Evolutionary conservation across 306 rosid species (phyloP).

Genomic region (Potentilla sterilis): DNA sequence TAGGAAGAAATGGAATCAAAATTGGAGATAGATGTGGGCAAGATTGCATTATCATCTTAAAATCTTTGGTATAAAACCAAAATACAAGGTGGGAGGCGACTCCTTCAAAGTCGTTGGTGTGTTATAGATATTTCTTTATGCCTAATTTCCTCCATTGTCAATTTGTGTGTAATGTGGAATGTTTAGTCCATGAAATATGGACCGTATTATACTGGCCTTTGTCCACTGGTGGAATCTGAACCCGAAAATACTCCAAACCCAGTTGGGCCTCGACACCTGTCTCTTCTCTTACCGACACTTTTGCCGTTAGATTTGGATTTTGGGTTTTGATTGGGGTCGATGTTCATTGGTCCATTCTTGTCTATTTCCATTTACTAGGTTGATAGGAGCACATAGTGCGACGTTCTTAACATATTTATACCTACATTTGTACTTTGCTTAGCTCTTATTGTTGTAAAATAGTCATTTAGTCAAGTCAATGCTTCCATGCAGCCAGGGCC

Average conservation of each 20-base stretch:
- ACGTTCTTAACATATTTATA: too few relatives aligned
- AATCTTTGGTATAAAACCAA: background rate
- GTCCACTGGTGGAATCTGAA: too few relatives aligned
- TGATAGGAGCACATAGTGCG: too few relatives aligned
- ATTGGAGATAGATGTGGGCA: background rate
- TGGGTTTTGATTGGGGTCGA: background rate
- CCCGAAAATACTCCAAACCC: background rate
- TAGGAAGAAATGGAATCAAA: background rate
- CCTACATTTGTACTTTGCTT: too few relatives aligned
- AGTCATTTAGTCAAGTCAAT: too few relatives aligned
- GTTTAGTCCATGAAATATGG: background rate
- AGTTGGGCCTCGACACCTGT: background rate
- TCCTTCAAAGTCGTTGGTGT: constrained; percentile 14
- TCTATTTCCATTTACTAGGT: background rate
- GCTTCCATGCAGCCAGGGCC: too few relatives aligned
- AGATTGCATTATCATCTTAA: background rate
- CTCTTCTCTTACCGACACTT: background rate
- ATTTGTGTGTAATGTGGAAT: background rate
- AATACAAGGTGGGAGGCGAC: constrained; percentile 18
- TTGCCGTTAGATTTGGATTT: background rate
- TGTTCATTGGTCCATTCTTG: background rate
- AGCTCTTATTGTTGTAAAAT: too few relatives aligned
- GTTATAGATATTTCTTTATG: background rate
- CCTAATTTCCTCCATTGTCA: background rate
- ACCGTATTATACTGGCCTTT: background rate